Conservation (phyloP, 441 rosid species). For the Euphorbia celastroides region DNA sequence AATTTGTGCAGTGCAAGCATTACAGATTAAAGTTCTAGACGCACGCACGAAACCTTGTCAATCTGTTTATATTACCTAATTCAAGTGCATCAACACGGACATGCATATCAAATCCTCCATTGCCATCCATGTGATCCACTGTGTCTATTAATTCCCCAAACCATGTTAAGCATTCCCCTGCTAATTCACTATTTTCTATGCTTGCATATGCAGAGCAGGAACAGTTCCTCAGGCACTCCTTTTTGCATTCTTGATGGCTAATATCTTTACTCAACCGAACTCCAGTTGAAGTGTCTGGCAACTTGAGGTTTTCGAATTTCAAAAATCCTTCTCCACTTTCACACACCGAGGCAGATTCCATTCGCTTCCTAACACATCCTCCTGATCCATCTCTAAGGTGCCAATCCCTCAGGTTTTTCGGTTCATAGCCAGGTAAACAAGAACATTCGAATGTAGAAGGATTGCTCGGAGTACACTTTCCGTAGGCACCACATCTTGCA, state of each 20-base stretch:
- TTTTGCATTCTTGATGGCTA: slow-evolving; percentile 11
- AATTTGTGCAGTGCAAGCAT: neutral
- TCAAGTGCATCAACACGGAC: slow-evolving; percentile 25
- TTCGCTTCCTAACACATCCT: slow-evolving; percentile 25
- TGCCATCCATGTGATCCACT: neutral
- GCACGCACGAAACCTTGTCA: neutral
- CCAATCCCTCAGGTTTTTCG: slow-evolving; percentile 7
- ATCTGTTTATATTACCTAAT: slow-evolving; percentile 11
- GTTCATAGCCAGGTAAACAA: slow-evolving; percentile 30
- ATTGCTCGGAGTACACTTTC: slow-evolving; percentile 3
- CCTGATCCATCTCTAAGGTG: slow-evolving; percentile 12
- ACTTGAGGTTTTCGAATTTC: slow-evolving; percentile 10
- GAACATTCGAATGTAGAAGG: slow-evolving; percentile 11
- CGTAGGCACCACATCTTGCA: slow-evolving; percentile 30
- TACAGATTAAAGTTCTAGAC: neutral
- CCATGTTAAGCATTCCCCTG: slow-evolving; percentile 21
- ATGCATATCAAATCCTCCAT: slow-evolving; percentile 2
- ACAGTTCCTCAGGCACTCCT: slow-evolving; percentile 21
- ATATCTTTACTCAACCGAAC: slow-evolving; percentile 1
- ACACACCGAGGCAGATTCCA: slow-evolving; percentile 10
- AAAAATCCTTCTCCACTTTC: slow-evolving; percentile 22
- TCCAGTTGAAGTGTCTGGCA: slow-evolving; percentile 23
- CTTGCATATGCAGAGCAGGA: slow-evolving; percentile 21
- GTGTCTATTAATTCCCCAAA: slow-evolving; percentile 19
- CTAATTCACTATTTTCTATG: slow-evolving; percentile 1